A percentile compares a stretch with the other conserved stretches of the same genome.
Conservation (phyloP, 345 rosid genomes). For the Carallia brachiata region DNA sequence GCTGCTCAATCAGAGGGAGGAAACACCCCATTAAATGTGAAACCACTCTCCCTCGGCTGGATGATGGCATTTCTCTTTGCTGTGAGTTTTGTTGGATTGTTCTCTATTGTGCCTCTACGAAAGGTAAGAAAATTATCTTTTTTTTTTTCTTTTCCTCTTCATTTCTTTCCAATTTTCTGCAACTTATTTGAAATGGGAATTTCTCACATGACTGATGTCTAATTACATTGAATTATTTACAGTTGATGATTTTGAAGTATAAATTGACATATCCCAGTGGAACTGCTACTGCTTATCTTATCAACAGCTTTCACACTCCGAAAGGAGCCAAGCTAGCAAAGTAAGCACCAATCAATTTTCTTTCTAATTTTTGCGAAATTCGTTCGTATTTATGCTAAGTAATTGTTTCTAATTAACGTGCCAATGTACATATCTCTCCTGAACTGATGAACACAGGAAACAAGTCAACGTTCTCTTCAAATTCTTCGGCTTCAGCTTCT, state of each 20-base stretch:
- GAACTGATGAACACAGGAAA: slow-evolving; percentile 31
- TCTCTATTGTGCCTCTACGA: slow-evolving; percentile 75
- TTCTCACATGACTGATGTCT: neutral
- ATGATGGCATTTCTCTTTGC: slow-evolving; percentile 69
- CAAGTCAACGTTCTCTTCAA: slow-evolving; percentile 53
- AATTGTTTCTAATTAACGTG: too few species aligned
- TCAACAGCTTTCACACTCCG: slow-evolving; percentile 93
- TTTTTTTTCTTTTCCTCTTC: too few species aligned
- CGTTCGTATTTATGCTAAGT: too few species aligned
- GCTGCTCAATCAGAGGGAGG: slow-evolving; percentile 59
- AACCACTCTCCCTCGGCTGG: slow-evolving; percentile 67
- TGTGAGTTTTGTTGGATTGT: slow-evolving; percentile 88
- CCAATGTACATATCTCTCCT: neutral
- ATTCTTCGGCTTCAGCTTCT: slow-evolving; percentile 42
- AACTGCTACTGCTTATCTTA: slow-evolving; percentile 86
- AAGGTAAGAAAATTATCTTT: slow-evolving; percentile 37
- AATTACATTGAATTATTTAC: neutral
- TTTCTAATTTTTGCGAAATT: too few species aligned
- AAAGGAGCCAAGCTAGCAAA: slow-evolving; percentile 84
- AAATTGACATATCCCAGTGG: slow-evolving; percentile 89
- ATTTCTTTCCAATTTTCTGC: neutral
- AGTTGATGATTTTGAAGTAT: slow-evolving; percentile 82
- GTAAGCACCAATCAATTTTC: slow-evolving; percentile 28
- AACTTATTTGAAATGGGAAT: neutral
- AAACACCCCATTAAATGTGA: slow-evolving; percentile 47